These are phyloP conservation scores for Eucalyptus cloeziana DNA, from an alignment of 345 rosid genomes.

Conservation along the genomic window DNA sequence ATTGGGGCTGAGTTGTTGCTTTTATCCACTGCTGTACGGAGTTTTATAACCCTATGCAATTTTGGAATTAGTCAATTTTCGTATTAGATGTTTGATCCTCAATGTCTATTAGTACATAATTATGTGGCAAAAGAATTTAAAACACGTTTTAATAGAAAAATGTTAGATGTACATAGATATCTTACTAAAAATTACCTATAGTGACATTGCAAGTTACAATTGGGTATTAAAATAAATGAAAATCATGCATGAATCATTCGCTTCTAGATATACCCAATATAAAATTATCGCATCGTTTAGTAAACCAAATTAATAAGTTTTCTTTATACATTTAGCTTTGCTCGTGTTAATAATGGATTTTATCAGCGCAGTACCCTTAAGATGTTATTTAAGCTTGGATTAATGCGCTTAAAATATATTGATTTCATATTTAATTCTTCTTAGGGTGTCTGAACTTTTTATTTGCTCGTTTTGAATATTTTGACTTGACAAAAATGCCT, in stretches of 20 bases:
- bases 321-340: neutral
- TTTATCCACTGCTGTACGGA: neutral
- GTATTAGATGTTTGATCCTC: neutral
- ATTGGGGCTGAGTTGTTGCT: neutral
- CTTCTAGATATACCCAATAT: neutral
- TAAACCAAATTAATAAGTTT: neutral
- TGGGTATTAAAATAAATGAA: neutral
- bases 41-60: neutral
- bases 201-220: neutral
- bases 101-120: neutral
- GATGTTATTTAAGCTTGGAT: neutral
- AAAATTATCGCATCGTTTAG: neutral
- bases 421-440: neutral
- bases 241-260: neutral
- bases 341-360: neutral
- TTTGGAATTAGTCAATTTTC: neutral
- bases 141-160: neutral
- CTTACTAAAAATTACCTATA: neutral
- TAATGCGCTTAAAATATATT: neutral
- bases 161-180: neutral
- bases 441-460: neutral
- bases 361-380: neutral
- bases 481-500: neutral
- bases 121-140: neutral
- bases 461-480: neutral